Conservation (phyloP, 2,329 filamentous ascomycete species). For the Fusarium temperatum region DNA sequence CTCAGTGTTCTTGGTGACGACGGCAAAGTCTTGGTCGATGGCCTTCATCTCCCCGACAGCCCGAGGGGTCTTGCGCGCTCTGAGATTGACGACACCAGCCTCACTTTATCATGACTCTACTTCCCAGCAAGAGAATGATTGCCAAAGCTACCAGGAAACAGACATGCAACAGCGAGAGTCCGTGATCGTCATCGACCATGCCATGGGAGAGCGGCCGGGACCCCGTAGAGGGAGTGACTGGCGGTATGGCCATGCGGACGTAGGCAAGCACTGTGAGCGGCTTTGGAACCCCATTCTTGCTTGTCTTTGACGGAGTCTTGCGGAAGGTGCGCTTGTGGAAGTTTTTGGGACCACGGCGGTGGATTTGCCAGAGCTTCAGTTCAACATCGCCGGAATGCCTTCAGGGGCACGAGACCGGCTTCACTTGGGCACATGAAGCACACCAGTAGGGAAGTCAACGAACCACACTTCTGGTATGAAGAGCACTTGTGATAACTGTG, state of each 20-base stretch:
- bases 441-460: background rate
- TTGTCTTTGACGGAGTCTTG: fast-evolving
- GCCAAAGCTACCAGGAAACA: fast-evolving
- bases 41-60: fast-evolving
- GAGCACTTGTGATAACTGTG: background rate
- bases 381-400: background rate
- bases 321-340: fast-evolving
- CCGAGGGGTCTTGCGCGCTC: background rate
- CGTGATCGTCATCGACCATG: background rate
- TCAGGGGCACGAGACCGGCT: background rate
- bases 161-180: fast-evolving
- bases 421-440: background rate
- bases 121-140: background rate
- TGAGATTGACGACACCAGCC: background rate
- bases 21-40: fast-evolving
- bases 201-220: background rate
- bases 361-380: background rate
- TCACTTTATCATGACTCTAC: background rate
- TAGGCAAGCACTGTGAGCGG: background rate
- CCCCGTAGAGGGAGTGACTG: fast-evolving
- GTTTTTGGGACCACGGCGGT: background rate
- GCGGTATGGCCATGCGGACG: background rate
- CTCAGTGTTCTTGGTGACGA: background rate
- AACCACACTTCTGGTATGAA: background rate
- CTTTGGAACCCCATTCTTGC: background rate